phyloP scores from a whole-genome alignment of 192 early-diverging fungal genomes.

The Spizellomyces punctatus region DNA sequence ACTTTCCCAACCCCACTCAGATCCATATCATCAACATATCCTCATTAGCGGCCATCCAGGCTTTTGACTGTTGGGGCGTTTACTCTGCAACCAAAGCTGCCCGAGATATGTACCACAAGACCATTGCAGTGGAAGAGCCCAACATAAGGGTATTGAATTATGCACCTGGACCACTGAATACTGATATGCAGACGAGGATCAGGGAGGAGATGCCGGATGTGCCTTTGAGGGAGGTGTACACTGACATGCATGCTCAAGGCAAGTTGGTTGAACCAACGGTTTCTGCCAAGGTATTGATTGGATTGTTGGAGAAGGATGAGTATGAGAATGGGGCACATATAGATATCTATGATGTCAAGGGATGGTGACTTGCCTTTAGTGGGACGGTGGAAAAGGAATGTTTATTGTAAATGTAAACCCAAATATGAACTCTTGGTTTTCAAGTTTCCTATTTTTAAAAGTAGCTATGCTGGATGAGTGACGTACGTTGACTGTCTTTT shows the following conservation, averaged over 20 bases:
- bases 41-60: slow-evolving; percentile 65
- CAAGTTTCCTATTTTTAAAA: no score
- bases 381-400: no score
- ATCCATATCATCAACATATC: slow-evolving; percentile 73
- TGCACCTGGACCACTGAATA: slow-evolving; percentile 87
- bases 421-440: no score
- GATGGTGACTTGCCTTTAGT: no score
- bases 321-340: slow-evolving; percentile 43
- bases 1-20: slow-evolving; percentile 18
- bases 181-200: slow-evolving; percentile 77
- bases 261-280: slow-evolving; percentile 70
- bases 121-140: slow-evolving; percentile 72
- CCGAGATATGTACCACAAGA: slow-evolving; percentile 71
- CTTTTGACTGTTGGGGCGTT: slow-evolving; percentile 78
- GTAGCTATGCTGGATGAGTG: no score
- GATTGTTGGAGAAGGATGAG: slow-evolving; percentile 51
- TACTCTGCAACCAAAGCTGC: slow-evolving; percentile 84
- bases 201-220: slow-evolving; percentile 62
- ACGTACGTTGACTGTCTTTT: no score
- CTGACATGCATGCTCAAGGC: slow-evolving; percentile 62
- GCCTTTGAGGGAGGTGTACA: slow-evolving; percentile 61
- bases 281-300: slow-evolving; percentile 65
- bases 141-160: slow-evolving; percentile 74
- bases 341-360: slow-evolving; percentile 42
- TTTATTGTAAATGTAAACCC: no score